A percentile compares a stretch with the other conserved stretches of the same genome.
These are phyloP conservation scores for Fereydounia khargensis DNA, from an alignment of 1,284 basidiomycete genomes.

Conservation along the genomic window DNA sequence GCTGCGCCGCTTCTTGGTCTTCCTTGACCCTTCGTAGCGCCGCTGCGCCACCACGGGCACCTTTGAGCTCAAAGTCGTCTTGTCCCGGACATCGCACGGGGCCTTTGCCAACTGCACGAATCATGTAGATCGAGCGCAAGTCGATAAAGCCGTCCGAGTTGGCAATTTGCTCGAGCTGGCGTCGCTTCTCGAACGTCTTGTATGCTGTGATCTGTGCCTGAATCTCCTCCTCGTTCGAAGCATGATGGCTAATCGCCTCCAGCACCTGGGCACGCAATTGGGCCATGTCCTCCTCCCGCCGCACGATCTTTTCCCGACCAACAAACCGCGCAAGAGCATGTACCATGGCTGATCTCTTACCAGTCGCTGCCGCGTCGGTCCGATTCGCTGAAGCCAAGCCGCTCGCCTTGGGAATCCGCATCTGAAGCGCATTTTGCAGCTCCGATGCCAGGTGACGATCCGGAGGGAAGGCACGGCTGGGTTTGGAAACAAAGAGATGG, in stretches of 20 bases:
- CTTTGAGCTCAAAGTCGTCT: constrained; percentile 7
- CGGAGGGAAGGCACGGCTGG: constrained; percentile 67
- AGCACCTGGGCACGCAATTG: constrained; percentile 54
- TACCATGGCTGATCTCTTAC: constrained; percentile 9
- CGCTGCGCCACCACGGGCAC: neutral
- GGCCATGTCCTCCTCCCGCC: constrained; percentile 48
- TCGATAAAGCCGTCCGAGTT: constrained; percentile 69
- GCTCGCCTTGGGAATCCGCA: constrained; percentile 22
- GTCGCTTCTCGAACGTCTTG: constrained; percentile 53
- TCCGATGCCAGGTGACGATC: constrained; percentile 64
- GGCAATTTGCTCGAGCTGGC: constrained; percentile 69
- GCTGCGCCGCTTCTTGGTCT: constrained; percentile 58
- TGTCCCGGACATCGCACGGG: constrained; percentile 30
- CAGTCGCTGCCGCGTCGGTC: constrained; percentile 1
- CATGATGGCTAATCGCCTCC: constrained; percentile 35
- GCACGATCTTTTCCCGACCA: constrained; percentile 22
- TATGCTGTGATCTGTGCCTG: constrained; percentile 40
- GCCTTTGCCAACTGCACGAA: constrained; percentile 62
- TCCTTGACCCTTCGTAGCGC: constrained; percentile 3
- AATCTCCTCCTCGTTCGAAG: constrained; percentile 32
- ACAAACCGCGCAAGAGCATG: constrained; percentile 25
- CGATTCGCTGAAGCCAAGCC: constrained; percentile 6
- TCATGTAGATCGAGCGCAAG: constrained; percentile 66
- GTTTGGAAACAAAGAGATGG: constrained; percentile 67
- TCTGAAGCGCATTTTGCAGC: constrained; percentile 19